These are phyloP conservation scores for Trypethelium eluteriae DNA, from an alignment of 495 filamentous ascomycete genomes.

Conservation along the genomic window DNA sequence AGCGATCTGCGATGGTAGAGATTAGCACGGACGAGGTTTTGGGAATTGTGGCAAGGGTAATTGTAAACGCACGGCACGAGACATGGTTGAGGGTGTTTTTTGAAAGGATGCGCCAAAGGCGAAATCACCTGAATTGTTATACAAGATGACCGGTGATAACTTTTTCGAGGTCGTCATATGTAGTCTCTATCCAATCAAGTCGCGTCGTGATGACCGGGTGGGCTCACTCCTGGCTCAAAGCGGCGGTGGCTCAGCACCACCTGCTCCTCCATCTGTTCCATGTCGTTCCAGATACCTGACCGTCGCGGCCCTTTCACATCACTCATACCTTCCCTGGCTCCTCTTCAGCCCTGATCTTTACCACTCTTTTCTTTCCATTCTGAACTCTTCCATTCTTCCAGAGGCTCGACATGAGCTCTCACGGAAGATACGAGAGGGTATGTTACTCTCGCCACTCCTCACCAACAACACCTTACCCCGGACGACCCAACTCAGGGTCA, in stretches of 20 bases:
- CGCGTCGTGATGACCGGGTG: background rate
- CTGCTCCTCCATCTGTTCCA: constrained; percentile 12
- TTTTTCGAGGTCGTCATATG: background rate
- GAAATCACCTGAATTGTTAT: background rate
- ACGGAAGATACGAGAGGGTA: constrained; percentile 10
- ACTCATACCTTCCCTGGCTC: background rate
- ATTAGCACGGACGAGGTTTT: background rate
- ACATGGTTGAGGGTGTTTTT: background rate
- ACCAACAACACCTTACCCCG: background rate
- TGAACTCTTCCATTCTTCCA: background rate
- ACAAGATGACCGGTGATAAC: background rate
- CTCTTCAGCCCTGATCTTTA: background rate
- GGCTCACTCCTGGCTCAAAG: constrained; percentile 3
- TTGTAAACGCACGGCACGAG: background rate
- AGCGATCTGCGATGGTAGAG: constrained; percentile 20
- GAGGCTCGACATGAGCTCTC: constrained; percentile 9
- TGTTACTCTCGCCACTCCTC: constrained; percentile 14
- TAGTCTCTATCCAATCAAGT: background rate
- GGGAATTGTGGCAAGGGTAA: background rate
- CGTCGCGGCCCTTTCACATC: background rate
- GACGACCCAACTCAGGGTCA: background rate
- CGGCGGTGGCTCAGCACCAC: constrained; percentile 10
- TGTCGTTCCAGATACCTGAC: background rate
- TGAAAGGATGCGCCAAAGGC: background rate
- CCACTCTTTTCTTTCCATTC: background rate